Evolutionary conservation across 495 filamentous ascomycete genomes (phyloP), one percentile per base, ranked within the genome.

Genomic region (Aspergillus incahuasiensis): DNA sequence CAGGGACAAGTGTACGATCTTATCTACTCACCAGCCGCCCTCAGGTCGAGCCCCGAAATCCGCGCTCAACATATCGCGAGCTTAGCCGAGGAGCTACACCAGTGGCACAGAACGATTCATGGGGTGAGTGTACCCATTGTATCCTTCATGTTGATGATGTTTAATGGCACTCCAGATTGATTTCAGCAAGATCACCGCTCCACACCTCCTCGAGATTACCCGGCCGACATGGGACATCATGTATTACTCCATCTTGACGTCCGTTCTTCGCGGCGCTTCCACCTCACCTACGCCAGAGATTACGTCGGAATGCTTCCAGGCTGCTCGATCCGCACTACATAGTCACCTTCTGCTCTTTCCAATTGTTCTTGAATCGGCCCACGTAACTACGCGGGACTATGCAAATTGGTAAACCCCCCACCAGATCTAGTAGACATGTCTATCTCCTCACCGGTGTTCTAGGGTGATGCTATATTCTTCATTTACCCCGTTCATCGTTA

Each of bases 401-500:
- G 61, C 54, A n/a, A 67, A 67, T 25, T 67, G 61, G 64, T n/a
- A n/a, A n/a, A n/a, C n/a, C n/a, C n/a, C n/a, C n/a, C n/a, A n/a
- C n/a, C n/a, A n/a, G n/a, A n/a, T n/a, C n/a, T n/a, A n/a, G n/a
- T n/a, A n/a, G n/a, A n/a, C n/a, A n/a, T n/a, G n/a, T n/a, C n/a
- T n/a, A n/a, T n/a, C n/a, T n/a, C n/a, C n/a, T n/a, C n/a, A n/a
- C n/a, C n/a, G n/a, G n/a, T n/a, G n/a, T n/a, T n/a, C n/a, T n/a
- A n/a, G n/a, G n/a, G 52, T 64, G 7, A 48, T 63, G 4, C 40
- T 67, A 0, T 64, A 58, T 24, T 56, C 59, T 3, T 63, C 62
- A 9, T 63, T 67, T 25, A 64, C 59, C 6, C 62, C 62, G 1
- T 63, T 67, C 38, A 59, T 67, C 38, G 64, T 64, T 0, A 57